Percentiles rank a stretch among this genome's conserved stretches.
Conservation (phyloP, 495 filamentous ascomycete genomes). For the Glutinoglossum americanum region DNA sequence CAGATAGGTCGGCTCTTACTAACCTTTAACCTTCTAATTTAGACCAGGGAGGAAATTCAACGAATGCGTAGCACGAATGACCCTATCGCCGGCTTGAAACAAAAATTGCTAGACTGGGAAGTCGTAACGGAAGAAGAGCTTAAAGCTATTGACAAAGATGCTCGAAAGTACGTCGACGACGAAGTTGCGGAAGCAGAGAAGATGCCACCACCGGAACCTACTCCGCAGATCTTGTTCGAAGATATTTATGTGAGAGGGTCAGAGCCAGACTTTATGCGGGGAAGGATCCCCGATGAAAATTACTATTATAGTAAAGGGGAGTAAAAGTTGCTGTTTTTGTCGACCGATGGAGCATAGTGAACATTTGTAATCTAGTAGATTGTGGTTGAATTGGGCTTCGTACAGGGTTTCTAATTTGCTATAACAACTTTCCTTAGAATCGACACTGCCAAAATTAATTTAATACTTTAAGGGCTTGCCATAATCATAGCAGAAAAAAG, state of each 20-base stretch:
- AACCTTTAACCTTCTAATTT: neutral
- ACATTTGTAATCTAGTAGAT: neutral
- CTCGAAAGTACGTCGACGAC: constrained; percentile 58
- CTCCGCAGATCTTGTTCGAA: constrained; percentile 66
- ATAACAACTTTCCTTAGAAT: neutral
- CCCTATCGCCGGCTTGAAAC: constrained; percentile 92
- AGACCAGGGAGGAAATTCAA: constrained; percentile 93
- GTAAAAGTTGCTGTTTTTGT: neutral
- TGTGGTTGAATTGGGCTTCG: neutral
- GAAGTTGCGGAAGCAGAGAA: constrained; percentile 81
- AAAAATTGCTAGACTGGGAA: constrained; percentile 90
- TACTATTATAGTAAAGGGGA: constrained; percentile 45
- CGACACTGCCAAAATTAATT: neutral
- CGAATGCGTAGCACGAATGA: constrained; percentile 97
- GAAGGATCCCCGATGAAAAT: constrained; percentile 78
- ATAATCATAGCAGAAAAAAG: neutral
- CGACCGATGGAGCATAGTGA: neutral
- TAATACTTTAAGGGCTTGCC: neutral
- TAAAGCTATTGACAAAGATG: constrained; percentile 85
- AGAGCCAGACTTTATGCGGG: constrained; percentile 80
- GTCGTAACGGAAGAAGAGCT: constrained; percentile 90
- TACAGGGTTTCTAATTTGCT: neutral
- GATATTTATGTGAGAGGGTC: constrained; percentile 88
- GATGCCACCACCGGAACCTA: constrained; percentile 60
- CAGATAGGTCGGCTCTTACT: neutral